Conservation (phyloP, 495 filamentous ascomycete genomes). For the Penicillium cosmopolitanum region DNA sequence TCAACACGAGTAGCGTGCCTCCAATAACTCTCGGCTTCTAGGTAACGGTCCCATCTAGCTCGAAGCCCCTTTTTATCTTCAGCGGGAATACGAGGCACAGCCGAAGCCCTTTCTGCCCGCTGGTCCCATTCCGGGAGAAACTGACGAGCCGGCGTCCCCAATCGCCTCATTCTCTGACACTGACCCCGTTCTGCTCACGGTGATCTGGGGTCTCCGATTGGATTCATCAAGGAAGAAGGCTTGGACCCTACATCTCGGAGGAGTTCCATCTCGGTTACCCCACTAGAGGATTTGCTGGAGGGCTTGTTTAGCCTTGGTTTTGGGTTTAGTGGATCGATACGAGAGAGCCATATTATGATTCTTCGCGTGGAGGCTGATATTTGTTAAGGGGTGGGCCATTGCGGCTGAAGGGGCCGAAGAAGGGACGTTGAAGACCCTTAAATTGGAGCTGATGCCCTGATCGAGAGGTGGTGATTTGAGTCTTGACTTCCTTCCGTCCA, state of each 20-base stretch:
- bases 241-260: conserved; percentile 4
- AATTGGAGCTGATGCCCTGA: neutral
- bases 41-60: neutral
- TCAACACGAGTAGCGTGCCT: conserved; percentile 2
- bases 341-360: neutral
- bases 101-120: neutral
- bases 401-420: neutral
- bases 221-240: neutral
- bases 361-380: neutral
- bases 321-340: conserved; percentile 1
- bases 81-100: conserved; percentile 11
- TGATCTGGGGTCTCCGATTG: conserved; percentile 5
- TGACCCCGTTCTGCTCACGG: neutral
- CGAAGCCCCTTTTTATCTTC: conserved; percentile 8
- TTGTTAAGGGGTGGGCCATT: neutral
- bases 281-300: neutral
- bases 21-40: neutral
- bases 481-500: neutral
- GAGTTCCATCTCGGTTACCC: neutral
- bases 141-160: neutral
- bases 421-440: conserved; percentile 3
- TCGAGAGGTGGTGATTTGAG: neutral
- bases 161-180: neutral
- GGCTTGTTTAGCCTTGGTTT: neutral
- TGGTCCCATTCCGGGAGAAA: conserved; percentile 1